Percentiles rank a stretch among this genome's conserved stretches.
Evolutionary conservation across 495 filamentous ascomycete species (phyloP).

Genomic region (Poronia punctata): DNA sequence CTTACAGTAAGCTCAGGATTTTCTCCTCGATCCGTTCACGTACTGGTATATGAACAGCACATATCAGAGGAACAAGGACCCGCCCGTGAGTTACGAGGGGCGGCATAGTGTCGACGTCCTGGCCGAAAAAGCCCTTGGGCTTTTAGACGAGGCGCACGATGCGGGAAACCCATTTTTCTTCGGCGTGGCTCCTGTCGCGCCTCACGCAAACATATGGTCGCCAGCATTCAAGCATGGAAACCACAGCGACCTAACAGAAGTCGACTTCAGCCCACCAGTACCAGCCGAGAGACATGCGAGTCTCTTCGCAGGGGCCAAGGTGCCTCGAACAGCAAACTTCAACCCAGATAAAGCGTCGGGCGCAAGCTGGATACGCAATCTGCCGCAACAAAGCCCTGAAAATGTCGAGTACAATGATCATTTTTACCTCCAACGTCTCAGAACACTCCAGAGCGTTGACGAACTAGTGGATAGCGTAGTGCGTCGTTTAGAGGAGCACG

Average conservation of each 20-base stretch:
- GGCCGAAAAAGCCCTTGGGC: conserved; percentile 52
- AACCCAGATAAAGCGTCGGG: conserved; percentile 49
- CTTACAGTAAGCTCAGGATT: too few species aligned
- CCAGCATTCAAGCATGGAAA: conserved; percentile 28
- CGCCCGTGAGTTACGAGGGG: conserved; percentile 50
- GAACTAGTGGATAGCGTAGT: conserved; percentile 59
- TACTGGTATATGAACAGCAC: conserved; percentile 64
- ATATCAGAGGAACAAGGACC: conserved; percentile 56
- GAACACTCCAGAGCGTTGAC: conserved; percentile 60
- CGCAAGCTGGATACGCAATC: conserved; percentile 53
- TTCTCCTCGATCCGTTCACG: conserved; percentile 64
- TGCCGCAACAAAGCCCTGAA: conserved; percentile 45
- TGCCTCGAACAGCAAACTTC: conserved; percentile 49
- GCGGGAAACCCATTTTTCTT: conserved; percentile 59
- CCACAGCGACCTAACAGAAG: conserved; percentile 16
- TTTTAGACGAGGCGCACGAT: conserved; percentile 55
- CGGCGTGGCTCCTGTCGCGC: conserved; percentile 57
- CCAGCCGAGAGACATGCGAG: conserved; percentile 40
- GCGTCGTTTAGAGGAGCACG: conserved; percentile 40
- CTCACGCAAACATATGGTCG: conserved; percentile 49
- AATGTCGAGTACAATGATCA: conserved; percentile 60
- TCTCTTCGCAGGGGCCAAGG: conserved; percentile 38
- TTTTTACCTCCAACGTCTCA: conserved; percentile 58
- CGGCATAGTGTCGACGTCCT: conserved; percentile 58
- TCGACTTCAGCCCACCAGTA: conserved; percentile 45